Conservation (phyloP, 148 eudicot species). For the Silene conica region DNA sequence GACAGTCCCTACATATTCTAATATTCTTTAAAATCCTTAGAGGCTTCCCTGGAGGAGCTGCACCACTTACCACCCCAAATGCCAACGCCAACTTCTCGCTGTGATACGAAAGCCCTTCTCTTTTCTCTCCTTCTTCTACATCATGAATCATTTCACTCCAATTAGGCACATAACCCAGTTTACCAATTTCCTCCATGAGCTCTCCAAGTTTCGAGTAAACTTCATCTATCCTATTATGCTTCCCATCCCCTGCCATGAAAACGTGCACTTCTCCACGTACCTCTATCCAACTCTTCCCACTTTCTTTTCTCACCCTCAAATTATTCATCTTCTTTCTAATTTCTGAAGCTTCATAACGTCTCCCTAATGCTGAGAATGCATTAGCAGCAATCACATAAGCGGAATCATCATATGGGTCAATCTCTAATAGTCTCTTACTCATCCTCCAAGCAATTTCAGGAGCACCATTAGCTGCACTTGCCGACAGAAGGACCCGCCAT, state of each 20-base stretch:
- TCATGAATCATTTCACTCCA: constrained; percentile 49
- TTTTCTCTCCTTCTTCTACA: constrained; percentile 56
- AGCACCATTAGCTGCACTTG: constrained; percentile 39
- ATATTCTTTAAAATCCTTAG: constrained; percentile 67
- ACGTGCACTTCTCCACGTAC: constrained; percentile 49
- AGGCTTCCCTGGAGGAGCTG: constrained; percentile 55
- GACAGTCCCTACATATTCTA: constrained; percentile 60
- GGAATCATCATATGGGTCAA: constrained; percentile 57
- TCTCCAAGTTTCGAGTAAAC: constrained; percentile 45
- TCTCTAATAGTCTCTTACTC: constrained; percentile 44
- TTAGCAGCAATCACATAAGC: constrained; percentile 68
- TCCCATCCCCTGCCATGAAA: constrained; percentile 52
- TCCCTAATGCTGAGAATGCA: constrained; percentile 45
- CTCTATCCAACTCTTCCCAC: constrained; percentile 75
- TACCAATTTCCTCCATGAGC: constrained; percentile 46
- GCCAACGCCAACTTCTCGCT: constrained; percentile 77
- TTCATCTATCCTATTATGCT: constrained; percentile 41
- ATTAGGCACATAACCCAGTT: constrained; percentile 51
- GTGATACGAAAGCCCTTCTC: constrained; percentile 48
- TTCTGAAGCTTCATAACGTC: constrained; percentile 50
- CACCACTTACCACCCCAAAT: constrained; percentile 55
- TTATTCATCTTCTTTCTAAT: constrained; percentile 59
- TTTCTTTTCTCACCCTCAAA: constrained; percentile 48
- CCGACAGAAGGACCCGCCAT: constrained; percentile 59
- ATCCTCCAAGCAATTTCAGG: constrained; percentile 46